Evolutionary conservation across 225 moss, liverwort and hornwort species (phyloP), one percentile per base, ranked within the genome.

Genomic region (Pseudisothecium myosuroides): DNA sequence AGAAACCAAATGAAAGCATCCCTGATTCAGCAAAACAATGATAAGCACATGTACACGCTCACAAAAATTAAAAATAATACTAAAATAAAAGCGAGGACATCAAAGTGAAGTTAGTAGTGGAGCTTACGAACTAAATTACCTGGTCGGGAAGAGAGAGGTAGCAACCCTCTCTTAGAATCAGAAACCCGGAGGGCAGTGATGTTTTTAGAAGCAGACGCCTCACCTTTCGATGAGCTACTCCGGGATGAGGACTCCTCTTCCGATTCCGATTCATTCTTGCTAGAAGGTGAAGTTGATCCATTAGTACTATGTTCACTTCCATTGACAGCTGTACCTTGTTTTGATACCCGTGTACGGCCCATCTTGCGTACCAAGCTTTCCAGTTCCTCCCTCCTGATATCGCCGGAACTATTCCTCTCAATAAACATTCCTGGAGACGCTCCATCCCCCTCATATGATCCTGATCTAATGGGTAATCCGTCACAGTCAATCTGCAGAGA

Each of bases 241-340:
- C 86, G 92, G 77, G 88, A 92, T 86, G 89, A 90, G 56, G 63
- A 83, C 60, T 93, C 95, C 88, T 81, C 79, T 58, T 95, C 95
- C 79, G 76, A 86, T 61, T 91, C 91, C 65, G 93, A 89, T 80
- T 81, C 93, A 67, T 66, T 75, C 79, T 90, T 96, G 41, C 90
- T 89, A 55, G 56, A 77, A 66, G 86, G 58, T 43, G 92, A 86
- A 63, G 90, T 37, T 54, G 91, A 73, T 74, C 91, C 91, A 67
- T 90, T 91, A 26, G 82, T 45, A 39, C 68, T 68, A 65, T 59
- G 86, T 81, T 91, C 81, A 84, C 45, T 85, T 72, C 86, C 89
- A 78, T 82, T 85, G 39, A 69, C 50, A 76, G 50, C 68, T 85
- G 71, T 90, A 63, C 43, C 90, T 81, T 82, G 90, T 78, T 89